Evolutionary conservation across 352 stramenopile species (phyloP).

Genomic region (Pythium brachiatum): DNA sequence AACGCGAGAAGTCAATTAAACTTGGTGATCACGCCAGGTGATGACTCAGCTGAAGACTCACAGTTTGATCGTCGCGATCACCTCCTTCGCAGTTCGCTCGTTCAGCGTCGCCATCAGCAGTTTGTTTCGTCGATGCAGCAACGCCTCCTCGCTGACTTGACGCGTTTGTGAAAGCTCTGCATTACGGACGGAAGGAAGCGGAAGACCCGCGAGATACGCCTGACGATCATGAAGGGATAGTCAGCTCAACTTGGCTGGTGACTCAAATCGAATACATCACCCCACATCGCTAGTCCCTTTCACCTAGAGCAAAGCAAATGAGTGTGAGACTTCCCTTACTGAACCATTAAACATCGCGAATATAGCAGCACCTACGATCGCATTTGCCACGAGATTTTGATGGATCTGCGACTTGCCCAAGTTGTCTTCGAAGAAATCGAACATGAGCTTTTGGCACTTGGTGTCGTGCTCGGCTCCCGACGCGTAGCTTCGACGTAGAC

Average conservation of each 20-base stretch:
- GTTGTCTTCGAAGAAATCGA: constrained; percentile 22
- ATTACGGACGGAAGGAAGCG: neutral
- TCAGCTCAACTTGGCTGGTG: no score
- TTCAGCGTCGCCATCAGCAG: constrained; percentile 7
- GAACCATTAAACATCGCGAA: no score
- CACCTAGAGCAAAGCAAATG: neutral
- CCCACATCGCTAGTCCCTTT: neutral
- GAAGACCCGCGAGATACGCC: constrained; percentile 19
- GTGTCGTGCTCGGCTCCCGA: constrained; percentile 16
- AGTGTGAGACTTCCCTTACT: neutral
- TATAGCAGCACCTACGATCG: constrained; percentile 8
- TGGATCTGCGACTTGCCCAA: constrained; percentile 5
- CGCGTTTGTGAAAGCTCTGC: neutral
- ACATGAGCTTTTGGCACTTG: constrained; percentile 18
- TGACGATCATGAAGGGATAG: neutral
- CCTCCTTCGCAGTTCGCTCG: neutral
- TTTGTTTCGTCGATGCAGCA: constrained; percentile 20
- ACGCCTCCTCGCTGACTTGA: neutral
- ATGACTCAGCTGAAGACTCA: neutral
- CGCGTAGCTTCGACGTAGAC: constrained; percentile 12
- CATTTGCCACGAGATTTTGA: constrained; percentile 9
- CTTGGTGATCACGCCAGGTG: neutral
- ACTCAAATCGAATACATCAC: no score
- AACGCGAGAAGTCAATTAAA: neutral
- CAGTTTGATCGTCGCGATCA: neutral